These are phyloP conservation scores for Leptographium lundbergii DNA, from an alignment of 2,329 filamentous ascomycete genomes.

Conservation along the genomic window DNA sequence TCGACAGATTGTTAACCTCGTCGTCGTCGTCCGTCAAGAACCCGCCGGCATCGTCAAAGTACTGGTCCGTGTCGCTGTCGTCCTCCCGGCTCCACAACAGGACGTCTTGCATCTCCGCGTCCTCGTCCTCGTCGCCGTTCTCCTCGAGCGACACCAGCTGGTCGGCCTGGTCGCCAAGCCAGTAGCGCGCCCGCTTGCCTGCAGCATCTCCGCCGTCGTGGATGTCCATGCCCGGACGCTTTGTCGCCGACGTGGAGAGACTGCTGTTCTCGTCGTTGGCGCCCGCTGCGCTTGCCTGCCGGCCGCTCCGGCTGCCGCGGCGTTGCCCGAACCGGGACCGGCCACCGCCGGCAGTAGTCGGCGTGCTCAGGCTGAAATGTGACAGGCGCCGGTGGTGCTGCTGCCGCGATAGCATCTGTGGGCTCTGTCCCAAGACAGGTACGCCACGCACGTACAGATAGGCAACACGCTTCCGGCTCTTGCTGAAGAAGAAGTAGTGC, in stretches of 20 bases:
- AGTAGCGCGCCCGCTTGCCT: slow-evolving; percentile 74
- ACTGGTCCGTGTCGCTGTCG: slow-evolving; percentile 42
- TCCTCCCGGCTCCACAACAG: slow-evolving; percentile 46
- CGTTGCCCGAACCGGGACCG: slow-evolving; percentile 5
- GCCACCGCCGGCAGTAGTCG: slow-evolving; percentile 7
- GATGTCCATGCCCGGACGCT: slow-evolving; percentile 17
- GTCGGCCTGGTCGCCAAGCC: slow-evolving; percentile 60
- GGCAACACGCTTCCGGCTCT: slow-evolving; percentile 77
- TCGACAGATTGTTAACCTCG: slow-evolving; percentile 16
- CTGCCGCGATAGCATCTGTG: slow-evolving; percentile 25
- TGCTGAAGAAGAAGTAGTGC: slow-evolving; percentile 98
- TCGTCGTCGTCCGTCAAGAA: slow-evolving; percentile 32
- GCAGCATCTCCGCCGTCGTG: slow-evolving; percentile 32
- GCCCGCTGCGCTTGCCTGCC: neutral
- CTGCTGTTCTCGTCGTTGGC: neutral
- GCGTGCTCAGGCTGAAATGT: slow-evolving; percentile 1
- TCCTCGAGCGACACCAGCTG: slow-evolving; percentile 28
- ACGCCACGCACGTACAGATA: slow-evolving; percentile 91
- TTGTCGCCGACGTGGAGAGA: slow-evolving; percentile 8
- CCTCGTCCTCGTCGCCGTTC: slow-evolving; percentile 34
- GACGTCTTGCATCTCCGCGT: slow-evolving; percentile 36
- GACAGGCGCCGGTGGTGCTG: slow-evolving; percentile 11
- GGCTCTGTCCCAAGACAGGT: slow-evolving; percentile 57
- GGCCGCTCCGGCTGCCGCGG: slow-evolving; percentile 8
- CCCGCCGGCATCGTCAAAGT: slow-evolving; percentile 32